Base-by-base conservation (phyloP, 345 rosid species). In the Kandelia obovata region DNA sequence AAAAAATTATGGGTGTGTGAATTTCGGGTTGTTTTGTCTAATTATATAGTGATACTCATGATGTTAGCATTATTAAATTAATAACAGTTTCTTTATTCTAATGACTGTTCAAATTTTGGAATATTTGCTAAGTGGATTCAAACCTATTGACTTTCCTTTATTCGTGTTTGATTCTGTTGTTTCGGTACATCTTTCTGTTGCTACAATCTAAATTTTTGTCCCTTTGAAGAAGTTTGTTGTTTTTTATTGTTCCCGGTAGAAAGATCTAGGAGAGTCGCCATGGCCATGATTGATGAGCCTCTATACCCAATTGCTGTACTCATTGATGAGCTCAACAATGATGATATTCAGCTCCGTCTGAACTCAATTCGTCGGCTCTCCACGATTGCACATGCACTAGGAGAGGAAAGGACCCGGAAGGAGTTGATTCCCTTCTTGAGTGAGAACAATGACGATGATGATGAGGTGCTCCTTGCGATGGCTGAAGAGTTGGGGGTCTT, bases 391-490 rank as follows among this genome's bases (percentile, higher is more conserved):
- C 95, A 95, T 53, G 98, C 98, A 20, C 97, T 94, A 53, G 97
- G 98, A 23, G 98, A 94, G 79, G 98, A 93, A 61, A 83, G 96
- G 61, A 91, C 97, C 0, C 81, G 98, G 64, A 93, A 88, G 83
- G 98, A 94, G 72, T 71, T 94, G 53, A 89, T 94, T 62, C 98
- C 98, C 0, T 94, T 94, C 70, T 70, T 91, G 67, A 85, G 95
- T 25, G 98, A 94, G 80, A 94, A 91, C 81, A 94, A 91, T 73
- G 98, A 94, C 4, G 97, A 94, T 47, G 97, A 94, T 30, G 96
- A 94, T 25, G 98, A 94, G 84, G 98, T 94, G 34, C 98, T 91
- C 71, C 97, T 89, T 74, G 97, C 97, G 3, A 87, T 91, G 89
- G 92, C 98, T 7, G 98, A 88, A 69, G 97, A 91, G 72, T 43